Percentiles rank a stretch among this genome's conserved stretches.
phyloP scores from a whole-genome alignment of 2,329 filamentous ascomycete genomes.

The Colletotrichum theobromicola region DNA sequence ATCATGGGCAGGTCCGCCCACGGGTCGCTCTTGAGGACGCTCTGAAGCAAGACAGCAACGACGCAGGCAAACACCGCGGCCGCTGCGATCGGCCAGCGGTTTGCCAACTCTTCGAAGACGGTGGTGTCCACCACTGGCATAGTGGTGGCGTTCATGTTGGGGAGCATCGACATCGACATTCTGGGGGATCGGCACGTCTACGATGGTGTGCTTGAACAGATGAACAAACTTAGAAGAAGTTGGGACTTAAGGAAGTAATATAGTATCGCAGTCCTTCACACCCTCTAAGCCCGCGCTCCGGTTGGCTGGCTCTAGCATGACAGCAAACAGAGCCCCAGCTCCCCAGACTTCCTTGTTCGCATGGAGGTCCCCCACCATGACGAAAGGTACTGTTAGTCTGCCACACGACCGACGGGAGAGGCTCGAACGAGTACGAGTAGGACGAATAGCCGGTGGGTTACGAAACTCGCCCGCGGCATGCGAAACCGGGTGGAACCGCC shows the following conservation, averaged over 20 bases:
- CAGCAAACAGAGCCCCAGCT: neutral
- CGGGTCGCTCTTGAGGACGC: neutral
- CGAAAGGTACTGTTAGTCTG: neutral
- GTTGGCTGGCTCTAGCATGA: neutral
- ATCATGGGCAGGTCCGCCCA: slow-evolving; percentile 27
- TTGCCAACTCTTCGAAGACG: neutral
- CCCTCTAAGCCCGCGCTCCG: neutral
- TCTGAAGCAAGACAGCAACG: neutral
- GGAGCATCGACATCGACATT: neutral
- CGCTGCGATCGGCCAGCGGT: slow-evolving; percentile 2
- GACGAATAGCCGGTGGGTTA: neutral
- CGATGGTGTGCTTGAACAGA: neutral
- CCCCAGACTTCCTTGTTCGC: neutral
- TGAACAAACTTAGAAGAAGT: neutral
- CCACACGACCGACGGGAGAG: neutral
- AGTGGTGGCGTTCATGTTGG: neutral
- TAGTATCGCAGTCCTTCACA: neutral
- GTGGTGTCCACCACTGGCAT: neutral
- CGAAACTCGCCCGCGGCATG: neutral
- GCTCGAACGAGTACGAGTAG: neutral
- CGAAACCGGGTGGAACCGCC: slow-evolving; percentile 6
- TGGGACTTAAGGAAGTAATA: neutral
- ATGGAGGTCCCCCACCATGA: neutral
- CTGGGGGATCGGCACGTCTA: neutral
- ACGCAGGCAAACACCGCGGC: neutral